These are phyloP conservation scores for Myrmaecium sp. DNA, from an alignment of 2,329 filamentous ascomycete genomes.

Conservation along the genomic window DNA sequence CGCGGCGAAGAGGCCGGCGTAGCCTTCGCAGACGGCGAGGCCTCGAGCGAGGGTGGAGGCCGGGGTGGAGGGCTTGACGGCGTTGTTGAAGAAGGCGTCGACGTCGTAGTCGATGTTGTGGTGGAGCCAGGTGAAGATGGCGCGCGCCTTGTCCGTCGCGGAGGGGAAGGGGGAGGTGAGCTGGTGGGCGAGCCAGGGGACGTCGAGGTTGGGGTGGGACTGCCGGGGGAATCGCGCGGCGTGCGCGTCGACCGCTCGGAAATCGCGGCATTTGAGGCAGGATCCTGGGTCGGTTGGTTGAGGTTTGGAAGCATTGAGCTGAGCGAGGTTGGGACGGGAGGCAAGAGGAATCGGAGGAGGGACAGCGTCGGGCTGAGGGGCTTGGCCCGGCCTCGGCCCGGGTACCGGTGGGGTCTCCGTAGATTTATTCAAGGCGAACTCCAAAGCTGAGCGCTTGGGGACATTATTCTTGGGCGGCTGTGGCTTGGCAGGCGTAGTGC, in stretches of 20 bases:
- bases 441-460: conserved; percentile 29
- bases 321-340: conserved; percentile 41
- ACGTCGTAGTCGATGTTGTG: conserved; percentile 83
- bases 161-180: conserved; percentile 69
- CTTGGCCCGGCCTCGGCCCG: conserved; percentile 1
- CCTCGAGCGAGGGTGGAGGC: conserved; percentile 59
- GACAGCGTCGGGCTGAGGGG: conserved; percentile 6
- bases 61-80: conserved; percentile 49
- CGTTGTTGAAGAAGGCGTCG: conserved; percentile 58
- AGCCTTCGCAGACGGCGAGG: conserved; percentile 80
- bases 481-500: conserved; percentile 7
- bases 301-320: conserved; percentile 31
- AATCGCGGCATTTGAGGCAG: conserved; percentile 77
- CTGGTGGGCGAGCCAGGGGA: conserved; percentile 59
- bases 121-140: conserved; percentile 89
- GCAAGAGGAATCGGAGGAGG: conserved; percentile 36
- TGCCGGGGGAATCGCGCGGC: conserved; percentile 60
- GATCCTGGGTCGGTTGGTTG: conserved; percentile 11
- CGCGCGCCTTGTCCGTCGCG: conserved; percentile 75
- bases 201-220: conserved; percentile 49
- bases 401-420: conserved; percentile 13
- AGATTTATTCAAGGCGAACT: conserved; percentile 26
- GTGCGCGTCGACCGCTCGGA: conserved; percentile 61
- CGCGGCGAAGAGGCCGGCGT: conserved; percentile 64
- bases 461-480: conserved; percentile 18